Evolutionary conservation across 2,329 filamentous ascomycete genomes (phyloP), one percentile per base, ranked within the genome.

Genomic region (Neofusicoccum cordaticola): DNA sequence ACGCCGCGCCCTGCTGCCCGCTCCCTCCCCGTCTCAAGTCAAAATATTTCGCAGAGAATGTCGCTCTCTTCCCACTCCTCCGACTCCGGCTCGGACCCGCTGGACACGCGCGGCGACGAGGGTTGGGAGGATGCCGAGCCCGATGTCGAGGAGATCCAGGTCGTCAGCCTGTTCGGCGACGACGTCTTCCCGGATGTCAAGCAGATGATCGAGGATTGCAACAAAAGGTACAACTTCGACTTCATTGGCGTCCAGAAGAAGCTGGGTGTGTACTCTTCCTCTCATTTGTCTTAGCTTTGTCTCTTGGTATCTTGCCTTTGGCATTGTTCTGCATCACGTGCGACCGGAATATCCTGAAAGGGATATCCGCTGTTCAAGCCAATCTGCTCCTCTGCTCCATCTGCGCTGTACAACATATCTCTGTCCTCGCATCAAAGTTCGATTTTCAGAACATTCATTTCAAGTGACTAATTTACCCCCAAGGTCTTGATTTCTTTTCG

Each of bases 81-180:
- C 1, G 62, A 65, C 11, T 35, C 60, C 4, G 44, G 13, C 17
- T 51, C 51, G 9, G 65, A 65, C 45, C 65, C 62, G 3, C 42
- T 66, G 39, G 62, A 66, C 48, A 48, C 51, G 45, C 72, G 73
- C 17, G 75, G 77, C 48, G 75, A 73, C 34, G 75, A 77, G 53
- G 79, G 78, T 45, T 82, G 80, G 79, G 77, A 81, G 67, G 80
- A 82, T 68, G 72, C 76, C 13, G 77, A 80, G 66, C 71, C 71
- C 44, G 74, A 77, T 17, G 74, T 73, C 13, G 77, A 80, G 63
- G 69, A 70, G 13, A 63, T 78, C 22, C 73, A 69, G 22, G 68
- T 80, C 47, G 70, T 78, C 62, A 79, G 79, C 67, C 69, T 82
- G 42, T 74, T 81, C 51, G 79, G 76, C 66, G 70, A 75, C 11